Base-by-base conservation (phyloP, 768 basidiomycete species). In the Leccinellum albellum region DNA sequence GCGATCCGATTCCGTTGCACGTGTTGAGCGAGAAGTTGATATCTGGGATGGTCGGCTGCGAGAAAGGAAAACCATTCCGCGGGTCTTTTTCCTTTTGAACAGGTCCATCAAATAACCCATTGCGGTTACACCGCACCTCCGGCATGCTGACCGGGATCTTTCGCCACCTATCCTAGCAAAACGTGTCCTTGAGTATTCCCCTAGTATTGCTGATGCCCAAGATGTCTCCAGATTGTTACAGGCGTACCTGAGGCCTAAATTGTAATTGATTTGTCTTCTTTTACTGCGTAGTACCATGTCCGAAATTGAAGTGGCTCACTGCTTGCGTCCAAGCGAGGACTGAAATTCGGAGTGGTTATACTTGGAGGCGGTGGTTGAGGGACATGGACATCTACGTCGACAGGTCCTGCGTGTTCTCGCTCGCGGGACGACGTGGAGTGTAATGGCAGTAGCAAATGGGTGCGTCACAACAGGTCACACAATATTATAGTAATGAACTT, bases 121-220 rank as follows among this genome's bases (percentile, higher is more conserved):
- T 99, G 12, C 90, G 96, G 37, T 83, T 88, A 28, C 74, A 86
- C 62, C 85, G 79, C 55, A 81, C 98, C 49, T 94, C 90, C 65
- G 94, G 95, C 33, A 77, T 93, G 44, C n/a, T n/a, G n/a, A n/a
- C n/a, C n/a, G n/a, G n/a, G n/a, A n/a, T n/a, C n/a, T n/a, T n/a
- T n/a, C n/a, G n/a, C n/a, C 93, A 94, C 68, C 79, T 98, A 1
- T 87, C 94, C 2, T 95, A 98, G 65, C 96, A 98, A 73, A 99
- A 98, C 76, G 84, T 89, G 2, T 99, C 98, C 68, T 78, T 98
- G 29, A 96, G 97, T 8, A 74, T 94, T 17, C 97, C 97, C 1
- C 76, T 97, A n/a, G n/a, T n/a, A 6, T 76, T 91, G 6, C 76
- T 98, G 3, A 83, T 91, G 73, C 91, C 92, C 1, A 97, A 99